Evolutionary conservation across 129 eudicot species (phyloP).

Genomic region (Flaveria linearis): DNA sequence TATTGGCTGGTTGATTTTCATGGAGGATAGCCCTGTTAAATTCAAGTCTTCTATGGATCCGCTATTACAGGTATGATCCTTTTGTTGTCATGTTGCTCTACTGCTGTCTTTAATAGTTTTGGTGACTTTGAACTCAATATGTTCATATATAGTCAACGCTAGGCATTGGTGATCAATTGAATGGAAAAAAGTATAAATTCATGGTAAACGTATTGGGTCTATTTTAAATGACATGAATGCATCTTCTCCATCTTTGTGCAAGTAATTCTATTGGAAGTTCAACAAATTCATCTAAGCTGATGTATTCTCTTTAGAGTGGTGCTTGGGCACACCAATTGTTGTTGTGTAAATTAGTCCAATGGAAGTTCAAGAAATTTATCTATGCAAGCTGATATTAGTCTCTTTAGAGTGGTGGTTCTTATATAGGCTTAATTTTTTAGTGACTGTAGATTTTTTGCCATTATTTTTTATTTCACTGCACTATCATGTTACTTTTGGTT

Average conservation of each 20-base stretch:
- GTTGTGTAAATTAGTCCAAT: constrained; percentile 1
- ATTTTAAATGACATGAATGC: constrained; percentile 7
- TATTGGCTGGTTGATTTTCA: constrained; percentile 88
- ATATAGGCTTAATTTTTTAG: not conserved
- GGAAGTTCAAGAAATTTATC: constrained; percentile 3
- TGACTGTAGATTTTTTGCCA: not conserved
- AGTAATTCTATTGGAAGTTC: not conserved
- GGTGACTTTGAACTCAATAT: not conserved
- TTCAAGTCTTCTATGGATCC: constrained; percentile 95
- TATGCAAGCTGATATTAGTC: constrained; percentile 15
- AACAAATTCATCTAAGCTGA: not conserved
- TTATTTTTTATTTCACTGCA: not conserved
- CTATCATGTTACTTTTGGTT: constrained; percentile 21
- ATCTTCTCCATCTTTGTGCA: not conserved
- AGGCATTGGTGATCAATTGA: constrained; percentile 2
- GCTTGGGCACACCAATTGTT: not conserved
- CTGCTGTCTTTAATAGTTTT: not conserved
- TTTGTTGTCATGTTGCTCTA: constrained; percentile 1
- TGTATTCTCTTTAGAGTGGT: not conserved
- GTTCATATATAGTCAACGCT: not conserved
- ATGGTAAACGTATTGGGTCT: not conserved
- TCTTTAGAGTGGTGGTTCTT: constrained; percentile 12
- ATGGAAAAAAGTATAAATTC: not conserved
- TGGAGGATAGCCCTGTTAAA: constrained; percentile 83
- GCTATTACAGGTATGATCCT: constrained; percentile 57